A percentile compares a stretch with the other conserved stretches of the same genome.
phyloP scores from a whole-genome alignment of 768 basidiomycete species.

The Rubroboletus satanas region DNA sequence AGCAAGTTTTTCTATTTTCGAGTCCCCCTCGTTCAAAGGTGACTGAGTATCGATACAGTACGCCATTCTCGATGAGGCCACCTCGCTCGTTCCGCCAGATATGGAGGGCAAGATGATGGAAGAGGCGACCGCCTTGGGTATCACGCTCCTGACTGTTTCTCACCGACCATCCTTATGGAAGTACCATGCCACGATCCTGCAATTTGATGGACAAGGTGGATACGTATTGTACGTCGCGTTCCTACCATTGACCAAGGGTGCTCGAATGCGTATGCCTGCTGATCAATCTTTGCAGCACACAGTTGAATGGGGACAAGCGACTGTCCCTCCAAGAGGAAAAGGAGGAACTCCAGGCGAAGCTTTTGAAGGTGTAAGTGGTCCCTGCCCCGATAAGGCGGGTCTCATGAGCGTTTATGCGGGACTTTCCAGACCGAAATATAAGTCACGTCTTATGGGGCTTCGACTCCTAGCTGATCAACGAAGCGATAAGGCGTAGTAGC shows the following conservation, averaged over 20 bases:
- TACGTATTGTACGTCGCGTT: constrained; percentile 78
- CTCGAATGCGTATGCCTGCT: background rate
- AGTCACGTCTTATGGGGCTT: constrained; percentile 68
- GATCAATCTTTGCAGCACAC: constrained; percentile 51
- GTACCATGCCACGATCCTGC: constrained; percentile 83
- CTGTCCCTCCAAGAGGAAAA: constrained; percentile 94
- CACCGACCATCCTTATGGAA: constrained; percentile 94
- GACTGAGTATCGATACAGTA: constrained; percentile 50
- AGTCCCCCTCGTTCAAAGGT: background rate
- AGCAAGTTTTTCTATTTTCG: constrained; percentile 38
- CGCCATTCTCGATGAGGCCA: constrained; percentile 95
- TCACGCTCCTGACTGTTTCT: constrained; percentile 91
- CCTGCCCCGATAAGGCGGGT: background rate
- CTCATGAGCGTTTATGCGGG: background rate
- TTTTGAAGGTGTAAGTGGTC: constrained; percentile 75
- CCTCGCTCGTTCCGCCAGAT: constrained; percentile 87
- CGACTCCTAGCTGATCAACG: constrained; percentile 34
- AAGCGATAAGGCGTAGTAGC: background rate
- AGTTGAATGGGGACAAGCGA: constrained; percentile 85
- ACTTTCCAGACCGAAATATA: constrained; percentile 69
- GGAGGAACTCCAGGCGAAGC: constrained; percentile 77
- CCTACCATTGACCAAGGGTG: background rate
- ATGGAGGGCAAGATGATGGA: constrained; percentile 96
- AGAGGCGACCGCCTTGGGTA: constrained; percentile 78
- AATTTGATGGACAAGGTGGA: constrained; percentile 92